Evolutionary conservation across 2,329 filamentous ascomycete species (phyloP).

Genomic region (Trichoderma koningiopsis): DNA sequence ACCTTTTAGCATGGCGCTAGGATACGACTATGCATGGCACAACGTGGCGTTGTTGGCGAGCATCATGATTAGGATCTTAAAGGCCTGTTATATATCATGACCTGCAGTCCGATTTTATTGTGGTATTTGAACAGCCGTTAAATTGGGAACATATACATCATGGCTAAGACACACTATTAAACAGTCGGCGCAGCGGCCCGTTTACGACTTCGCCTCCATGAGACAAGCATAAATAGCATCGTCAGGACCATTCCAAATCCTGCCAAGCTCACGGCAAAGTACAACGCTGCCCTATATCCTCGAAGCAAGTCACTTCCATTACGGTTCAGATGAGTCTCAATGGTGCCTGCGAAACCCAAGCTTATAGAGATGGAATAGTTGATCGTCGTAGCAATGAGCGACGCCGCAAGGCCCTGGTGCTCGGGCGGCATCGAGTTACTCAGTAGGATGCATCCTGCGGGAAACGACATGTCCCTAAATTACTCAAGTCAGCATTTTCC

Average conservation of each 20-base stretch:
- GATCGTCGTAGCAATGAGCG: slow-evolving; percentile 60
- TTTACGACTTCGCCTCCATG: slow-evolving; percentile 13
- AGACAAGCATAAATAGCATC: slow-evolving; percentile 17
- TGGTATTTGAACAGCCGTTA: background rate
- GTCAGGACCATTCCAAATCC: slow-evolving; percentile 17
- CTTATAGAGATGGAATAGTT: slow-evolving; percentile 66
- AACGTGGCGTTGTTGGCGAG: background rate
- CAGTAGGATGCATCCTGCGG: slow-evolving; percentile 60
- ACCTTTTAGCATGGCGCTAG: background rate
- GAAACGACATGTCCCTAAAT: slow-evolving; percentile 64
- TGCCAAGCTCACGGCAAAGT: slow-evolving; percentile 30
- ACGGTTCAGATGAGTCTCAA: slow-evolving; percentile 38
- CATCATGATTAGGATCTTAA: background rate
- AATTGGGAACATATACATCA: background rate
- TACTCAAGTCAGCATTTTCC: background rate
- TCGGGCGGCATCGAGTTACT: slow-evolving; percentile 48
- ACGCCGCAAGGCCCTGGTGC: slow-evolving; percentile 47
- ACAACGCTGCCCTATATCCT: slow-evolving; percentile 39
- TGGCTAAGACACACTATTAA: background rate
- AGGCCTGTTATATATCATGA: background rate
- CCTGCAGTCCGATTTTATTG: background rate
- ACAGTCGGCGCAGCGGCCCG: background rate
- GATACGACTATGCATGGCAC: background rate
- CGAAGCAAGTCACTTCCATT: slow-evolving; percentile 32
- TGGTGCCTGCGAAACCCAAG: slow-evolving; percentile 63